Evolutionary conservation across 2,329 filamentous ascomycete species (phyloP).

Genomic region (Talaromyces islandicus): DNA sequence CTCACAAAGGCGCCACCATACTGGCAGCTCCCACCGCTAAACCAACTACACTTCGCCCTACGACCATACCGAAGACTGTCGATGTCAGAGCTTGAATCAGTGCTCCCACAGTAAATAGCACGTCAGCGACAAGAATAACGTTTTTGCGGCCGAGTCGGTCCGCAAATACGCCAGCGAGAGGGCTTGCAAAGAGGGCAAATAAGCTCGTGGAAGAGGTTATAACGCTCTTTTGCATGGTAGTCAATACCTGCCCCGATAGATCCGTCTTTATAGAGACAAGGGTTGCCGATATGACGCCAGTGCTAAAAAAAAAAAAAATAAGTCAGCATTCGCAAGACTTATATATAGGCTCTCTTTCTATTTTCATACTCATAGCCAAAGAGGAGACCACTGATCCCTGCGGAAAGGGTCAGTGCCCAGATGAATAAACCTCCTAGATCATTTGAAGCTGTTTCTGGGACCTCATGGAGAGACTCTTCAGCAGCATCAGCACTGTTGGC

Average conservation of each 20-base stretch:
- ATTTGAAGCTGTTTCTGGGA: background rate
- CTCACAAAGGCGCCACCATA: slow-evolving; percentile 70
- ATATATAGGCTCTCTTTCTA: background rate
- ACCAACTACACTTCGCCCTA: slow-evolving; percentile 42
- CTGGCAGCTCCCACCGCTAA: slow-evolving; percentile 49
- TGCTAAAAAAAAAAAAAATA: slow-evolving; percentile 32
- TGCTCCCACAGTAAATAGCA: slow-evolving; percentile 40
- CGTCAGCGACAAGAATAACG: slow-evolving; percentile 43
- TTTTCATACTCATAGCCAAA: slow-evolving; percentile 55
- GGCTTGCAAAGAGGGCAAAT: slow-evolving; percentile 52
- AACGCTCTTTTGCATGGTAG: slow-evolving; percentile 53
- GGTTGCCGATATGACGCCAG: slow-evolving; percentile 57
- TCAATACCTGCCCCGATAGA: slow-evolving; percentile 44
- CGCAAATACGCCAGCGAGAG: slow-evolving; percentile 48
- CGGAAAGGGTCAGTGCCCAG: slow-evolving; percentile 52
- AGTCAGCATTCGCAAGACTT: background rate
- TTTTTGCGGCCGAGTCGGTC: slow-evolving; percentile 43
- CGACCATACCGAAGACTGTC: slow-evolving; percentile 41
- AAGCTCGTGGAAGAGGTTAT: slow-evolving; percentile 55
- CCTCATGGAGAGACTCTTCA: background rate
- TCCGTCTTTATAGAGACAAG: slow-evolving; percentile 51
- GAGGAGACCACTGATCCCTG: slow-evolving; percentile 52
- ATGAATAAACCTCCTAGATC: slow-evolving; percentile 41
- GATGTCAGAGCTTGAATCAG: slow-evolving; percentile 36
- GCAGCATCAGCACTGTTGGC: background rate